Conservation (phyloP, 1,139 yeast species). For the Geotrichum reessii region DNA sequence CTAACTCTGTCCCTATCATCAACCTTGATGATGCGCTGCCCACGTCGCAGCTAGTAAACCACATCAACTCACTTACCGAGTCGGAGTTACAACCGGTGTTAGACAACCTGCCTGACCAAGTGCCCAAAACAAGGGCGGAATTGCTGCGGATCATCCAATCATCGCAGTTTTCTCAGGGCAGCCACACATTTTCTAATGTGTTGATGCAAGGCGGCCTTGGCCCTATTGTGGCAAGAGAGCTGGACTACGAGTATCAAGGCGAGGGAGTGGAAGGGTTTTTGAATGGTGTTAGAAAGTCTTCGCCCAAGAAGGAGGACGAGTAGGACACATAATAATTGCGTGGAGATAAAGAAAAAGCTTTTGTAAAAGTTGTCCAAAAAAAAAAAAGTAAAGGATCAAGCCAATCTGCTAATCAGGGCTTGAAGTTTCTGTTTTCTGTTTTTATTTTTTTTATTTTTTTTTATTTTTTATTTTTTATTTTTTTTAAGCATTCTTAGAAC, state of each 20-base stretch:
- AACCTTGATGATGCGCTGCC: constrained; percentile 43
- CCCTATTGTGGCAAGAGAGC: constrained; percentile 46
- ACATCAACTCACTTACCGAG: constrained; percentile 39
- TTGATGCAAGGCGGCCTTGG: constrained; percentile 48
- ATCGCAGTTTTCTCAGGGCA: constrained; percentile 50
- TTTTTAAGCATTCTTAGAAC: too few relatives aligned
- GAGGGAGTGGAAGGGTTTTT: constrained; percentile 56
- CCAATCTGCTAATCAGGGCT: too few relatives aligned
- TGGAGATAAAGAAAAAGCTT: too few relatives aligned
- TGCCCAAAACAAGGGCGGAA: constrained; percentile 41
- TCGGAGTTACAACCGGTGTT: constrained; percentile 39
- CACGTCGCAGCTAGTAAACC: constrained; percentile 38
- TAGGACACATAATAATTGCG: background rate
- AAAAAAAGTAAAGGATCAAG: too few relatives aligned
- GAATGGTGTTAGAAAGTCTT: constrained; percentile 32
- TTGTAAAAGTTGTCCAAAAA: too few relatives aligned
- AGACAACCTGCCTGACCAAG: constrained; percentile 43
- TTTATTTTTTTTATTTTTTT: too few relatives aligned
- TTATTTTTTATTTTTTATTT: too few relatives aligned
- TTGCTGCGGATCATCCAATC: constrained; percentile 47
- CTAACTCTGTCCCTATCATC: constrained; percentile 25
- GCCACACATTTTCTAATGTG: constrained; percentile 43
- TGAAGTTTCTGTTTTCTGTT: too few relatives aligned
- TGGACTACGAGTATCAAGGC: constrained; percentile 49
- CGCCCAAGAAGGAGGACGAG: constrained; percentile 33